Evolutionary conservation across 1,139 yeast genomes (phyloP).

Genomic region (Schizosaccharomyces versatilis): DNA sequence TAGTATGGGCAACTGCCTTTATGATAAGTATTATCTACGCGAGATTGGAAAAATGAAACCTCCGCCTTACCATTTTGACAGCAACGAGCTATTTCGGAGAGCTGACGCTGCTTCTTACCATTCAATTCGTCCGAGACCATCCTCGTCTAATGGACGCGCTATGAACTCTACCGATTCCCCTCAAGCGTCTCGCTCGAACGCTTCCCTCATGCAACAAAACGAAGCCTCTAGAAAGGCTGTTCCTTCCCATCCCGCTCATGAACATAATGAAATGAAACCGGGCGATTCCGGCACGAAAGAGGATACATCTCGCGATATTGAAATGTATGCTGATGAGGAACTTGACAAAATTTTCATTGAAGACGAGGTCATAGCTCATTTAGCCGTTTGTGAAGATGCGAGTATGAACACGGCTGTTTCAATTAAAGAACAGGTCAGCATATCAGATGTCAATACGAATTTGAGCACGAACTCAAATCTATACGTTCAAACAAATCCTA

Average conservation of each 20-base stretch:
- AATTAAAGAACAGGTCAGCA: no score
- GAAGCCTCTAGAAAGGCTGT: background rate
- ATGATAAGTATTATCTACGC: slow-evolving; percentile 35
- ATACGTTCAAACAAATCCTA: background rate
- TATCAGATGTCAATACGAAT: no score
- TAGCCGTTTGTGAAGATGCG: background rate
- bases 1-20: slow-evolving; percentile 53
- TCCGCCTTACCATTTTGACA: background rate
- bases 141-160: no score
- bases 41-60: slow-evolving; percentile 28
- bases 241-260: background rate
- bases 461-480: no score
- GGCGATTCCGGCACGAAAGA: background rate
- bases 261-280: background rate
- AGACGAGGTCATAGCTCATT: background rate
- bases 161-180: no score
- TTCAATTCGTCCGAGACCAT: no score
- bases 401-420: no score
- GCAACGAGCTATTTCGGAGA: background rate
- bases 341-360: background rate
- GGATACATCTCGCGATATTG: background rate
- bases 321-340: slow-evolving; percentile 1
- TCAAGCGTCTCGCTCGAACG: background rate
- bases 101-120: background rate
- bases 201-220: background rate